Evolutionary conservation across 2,329 filamentous ascomycete genomes (phyloP), one percentile per base, ranked within the genome.

Genomic region (Ilyonectria sp.): DNA sequence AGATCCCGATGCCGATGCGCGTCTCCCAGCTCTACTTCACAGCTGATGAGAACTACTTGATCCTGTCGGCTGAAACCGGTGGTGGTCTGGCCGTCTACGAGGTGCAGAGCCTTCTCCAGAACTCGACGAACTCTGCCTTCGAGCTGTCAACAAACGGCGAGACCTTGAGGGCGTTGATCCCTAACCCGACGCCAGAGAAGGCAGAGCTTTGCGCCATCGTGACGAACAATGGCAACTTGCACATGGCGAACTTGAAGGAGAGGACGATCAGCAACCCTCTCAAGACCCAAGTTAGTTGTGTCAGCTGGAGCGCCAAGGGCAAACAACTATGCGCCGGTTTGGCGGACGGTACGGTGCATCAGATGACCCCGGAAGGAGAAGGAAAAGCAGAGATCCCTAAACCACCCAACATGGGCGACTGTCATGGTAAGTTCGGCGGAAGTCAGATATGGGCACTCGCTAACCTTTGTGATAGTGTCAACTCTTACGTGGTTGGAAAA

Each of bases 281-380:
- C 70, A 93, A 91, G 75, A 85, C 88, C 31, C 91, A 92, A 54
- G 95, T 97, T 31, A 94, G 91, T 77, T 96, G 93, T 75, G 88
- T 94, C 6, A 92, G 93, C 63, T 99, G 97, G 96, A 99, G 96
- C 79, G 92, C 90, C 68, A 94, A 92, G 78, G 96, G 96, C 53
- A 99, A 97, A 79, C 95, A 98, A 78, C 85, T 99, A 49, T 91
- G 97, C 50, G 95, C 94, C 72, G 96, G 97, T 17, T 85, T 96
- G 73, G 90, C 86, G 7, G 90, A 98, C 80, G 96, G 96, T 65
- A 91, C 90, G 13, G 91, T 92, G 59, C 88, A 89, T 63, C 95
- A 98, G 79, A 92, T 98, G 88, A 94, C 93, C 8, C 93, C 93
- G 0, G 89, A 94, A 74, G 95, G 95, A 53, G 87, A 87, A 46